Base-by-base conservation (phyloP, 2,329 filamentous ascomycete genomes). In the Claviceps sp. region DNA sequence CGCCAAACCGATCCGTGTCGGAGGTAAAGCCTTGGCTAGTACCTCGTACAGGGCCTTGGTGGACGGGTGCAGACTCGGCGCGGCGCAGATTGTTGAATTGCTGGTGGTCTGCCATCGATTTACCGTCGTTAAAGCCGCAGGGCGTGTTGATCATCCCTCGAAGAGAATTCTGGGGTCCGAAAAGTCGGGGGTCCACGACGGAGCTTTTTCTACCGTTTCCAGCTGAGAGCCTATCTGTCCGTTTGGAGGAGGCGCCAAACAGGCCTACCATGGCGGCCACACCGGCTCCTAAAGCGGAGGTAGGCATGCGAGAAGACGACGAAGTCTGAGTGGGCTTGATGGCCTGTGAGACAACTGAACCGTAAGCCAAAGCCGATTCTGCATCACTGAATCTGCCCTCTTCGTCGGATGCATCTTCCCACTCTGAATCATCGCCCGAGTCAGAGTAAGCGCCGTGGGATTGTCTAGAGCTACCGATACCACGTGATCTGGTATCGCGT, bases 1-100 rank as follows among this genome's bases (percentile, higher is more conserved):
- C 77, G 56, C 87, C 82, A 58, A 84, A 84, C 26, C 69, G 73
- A 20, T 68, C 72, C 6, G 81, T 79, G 56, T 90, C 86, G 3
- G 76, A 76, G 1, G 83, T 83, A 4, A 83, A 78, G 37, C 84
- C 69, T 7, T 86, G 80, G 58, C 82, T 83, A 37, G 88, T 77
- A 34, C 78, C 74, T 60, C 84, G 81, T 67, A 87, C 69, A 6
- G 64, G 62, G 18, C 57, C 58, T 43, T 56, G 59, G 6, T 49
- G 51, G n/a, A 55, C 40, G 26, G 56, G 55, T 24, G 59, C 54
- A 6, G 58, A 57, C n/a, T 57, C 57, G 30, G 60, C 59, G 34
- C 61, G 58, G 34, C 57, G 60, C 50, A 43, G 54, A 34, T 43
- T 56, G 46, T 51, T 56, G 54, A 58, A 58, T 22, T 57, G 52